Base-by-base conservation (phyloP, 2,329 filamentous ascomycete species). In the Juglanconis sp. region DNA sequence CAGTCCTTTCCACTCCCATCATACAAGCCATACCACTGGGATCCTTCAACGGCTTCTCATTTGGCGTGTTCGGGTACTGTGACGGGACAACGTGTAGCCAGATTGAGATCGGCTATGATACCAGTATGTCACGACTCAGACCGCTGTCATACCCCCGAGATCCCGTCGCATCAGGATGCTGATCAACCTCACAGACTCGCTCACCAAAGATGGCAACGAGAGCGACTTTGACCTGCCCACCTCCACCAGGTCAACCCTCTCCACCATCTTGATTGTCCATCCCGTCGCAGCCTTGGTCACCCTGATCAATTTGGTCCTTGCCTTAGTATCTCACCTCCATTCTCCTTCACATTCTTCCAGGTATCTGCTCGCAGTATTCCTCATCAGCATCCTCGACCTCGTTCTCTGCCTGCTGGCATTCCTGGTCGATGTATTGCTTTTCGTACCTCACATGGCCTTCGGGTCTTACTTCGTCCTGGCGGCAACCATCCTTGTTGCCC, bases 21-120 rank as follows among this genome's bases (percentile, higher is more conserved):
- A 89, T 98, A 71, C 87, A 89, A 70, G 83, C 81, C 32, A 96
- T 99, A 51, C 91, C 92, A 9, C 81, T 99, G 47, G 93, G 90
- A 42, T 87, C 85, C 56, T 94, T 87, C 71, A 77, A 87, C 47
- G 87, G 88, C 68, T 85, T 91, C 67, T 87, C 87, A 66, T 97
- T 96, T 79, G 95, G 95, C 53, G 93, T 98, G 53, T 94, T 98
- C 78, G 95, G 95, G 32, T 96, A 86, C 69, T 99, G 95, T 75
- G 81, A 86, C 65, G 79, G 76, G 44, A 73, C 79, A 64, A 70
- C 75, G 61, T 98, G 95, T 75, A 90, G 85, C 69, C 78, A 80
- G 46, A 85, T 94, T 65, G 84, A 88, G 71, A 84, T 99, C 68
- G 95, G 94, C 71, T 99, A 98, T 76, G 87, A 89, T 71, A 88